Percentiles rank a stretch among this genome's conserved stretches.
Evolutionary conservation across 2,329 filamentous ascomycete species (phyloP).

Genomic region (Delphinella strobiligena): DNA sequence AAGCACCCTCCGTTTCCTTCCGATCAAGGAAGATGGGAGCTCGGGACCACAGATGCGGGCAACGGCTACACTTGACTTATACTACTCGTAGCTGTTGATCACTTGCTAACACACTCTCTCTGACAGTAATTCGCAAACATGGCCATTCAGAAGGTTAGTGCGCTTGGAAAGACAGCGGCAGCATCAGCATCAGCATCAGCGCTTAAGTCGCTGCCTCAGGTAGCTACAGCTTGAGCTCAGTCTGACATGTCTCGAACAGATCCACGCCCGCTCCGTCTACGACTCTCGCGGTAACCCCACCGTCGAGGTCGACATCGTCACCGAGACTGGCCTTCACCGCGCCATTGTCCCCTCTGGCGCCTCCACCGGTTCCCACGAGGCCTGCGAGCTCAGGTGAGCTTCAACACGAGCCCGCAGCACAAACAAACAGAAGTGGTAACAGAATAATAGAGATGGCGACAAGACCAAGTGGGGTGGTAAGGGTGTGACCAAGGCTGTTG

Average conservation of each 20-base stretch:
- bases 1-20: background rate
- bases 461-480: constrained; percentile 42
- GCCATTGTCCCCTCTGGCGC: constrained; percentile 95
- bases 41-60: too few species aligned
- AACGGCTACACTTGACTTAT: too few species aligned
- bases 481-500: constrained; percentile 43
- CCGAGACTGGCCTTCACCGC: constrained; percentile 90
- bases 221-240: background rate
- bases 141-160: background rate
- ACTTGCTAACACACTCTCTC: background rate
- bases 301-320: constrained; percentile 95
- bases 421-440: constrained; percentile 18
- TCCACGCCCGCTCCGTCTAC: constrained; percentile 67
- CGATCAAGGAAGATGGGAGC: too few species aligned
- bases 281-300: constrained; percentile 98
- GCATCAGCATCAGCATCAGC: too few species aligned
- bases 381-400: constrained; percentile 32
- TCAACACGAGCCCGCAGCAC: background rate
- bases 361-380: constrained; percentile 59
- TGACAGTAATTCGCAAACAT: background rate
- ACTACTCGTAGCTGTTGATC: background rate
- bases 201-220: background rate
- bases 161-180: too few species aligned
- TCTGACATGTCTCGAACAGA: constrained; percentile 52
- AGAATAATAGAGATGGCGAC: constrained; percentile 22